Conservation (phyloP, 495 filamentous ascomycete genomes). For the Hypomontagnella monticulosa region DNA sequence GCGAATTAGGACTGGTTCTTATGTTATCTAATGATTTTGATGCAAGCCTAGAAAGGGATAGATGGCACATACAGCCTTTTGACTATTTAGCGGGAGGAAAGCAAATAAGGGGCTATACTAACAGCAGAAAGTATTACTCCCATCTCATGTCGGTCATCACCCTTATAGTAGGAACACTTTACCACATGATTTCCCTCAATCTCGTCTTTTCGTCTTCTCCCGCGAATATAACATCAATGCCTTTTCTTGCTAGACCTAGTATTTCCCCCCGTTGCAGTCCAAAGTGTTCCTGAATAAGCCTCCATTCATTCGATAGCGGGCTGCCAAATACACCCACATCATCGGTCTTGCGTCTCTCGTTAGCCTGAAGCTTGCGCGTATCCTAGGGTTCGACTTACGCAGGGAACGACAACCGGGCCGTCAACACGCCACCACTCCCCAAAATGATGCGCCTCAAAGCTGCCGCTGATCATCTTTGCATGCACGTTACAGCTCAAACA, state of each 20-base stretch:
- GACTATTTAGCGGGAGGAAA: too few relatives aligned
- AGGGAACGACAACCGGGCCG: slow-evolving; percentile 48
- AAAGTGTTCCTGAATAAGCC: slow-evolving; percentile 77
- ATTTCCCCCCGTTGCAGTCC: slow-evolving; percentile 64
- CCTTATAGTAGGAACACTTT: background rate
- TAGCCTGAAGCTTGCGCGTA: slow-evolving; percentile 10
- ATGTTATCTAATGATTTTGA: too few relatives aligned
- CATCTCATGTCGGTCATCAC: background rate
- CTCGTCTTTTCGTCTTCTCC: slow-evolving; percentile 68
- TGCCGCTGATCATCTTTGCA: slow-evolving; percentile 74
- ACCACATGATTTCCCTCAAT: slow-evolving; percentile 63
- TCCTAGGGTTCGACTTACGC: slow-evolving; percentile 42
- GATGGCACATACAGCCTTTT: too few relatives aligned
- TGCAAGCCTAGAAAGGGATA: too few relatives aligned
- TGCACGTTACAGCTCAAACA: slow-evolving; percentile 86
- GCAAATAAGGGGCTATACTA: too few relatives aligned
- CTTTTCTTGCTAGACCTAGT: slow-evolving; percentile 63
- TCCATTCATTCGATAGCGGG: slow-evolving; percentile 81
- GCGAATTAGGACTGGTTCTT: too few relatives aligned
- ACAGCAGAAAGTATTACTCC: background rate
- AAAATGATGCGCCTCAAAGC: slow-evolving; percentile 77
- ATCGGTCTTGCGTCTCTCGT: slow-evolving; percentile 70
- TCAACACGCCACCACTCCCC: slow-evolving; percentile 66
- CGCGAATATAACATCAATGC: slow-evolving; percentile 72
- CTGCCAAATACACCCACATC: slow-evolving; percentile 88